A percentile compares a stretch with the other conserved stretches of the same genome.
These are phyloP conservation scores for Raddia guianensis DNA, from an alignment of 176 grass and related monocot species.

Conservation along the genomic window DNA sequence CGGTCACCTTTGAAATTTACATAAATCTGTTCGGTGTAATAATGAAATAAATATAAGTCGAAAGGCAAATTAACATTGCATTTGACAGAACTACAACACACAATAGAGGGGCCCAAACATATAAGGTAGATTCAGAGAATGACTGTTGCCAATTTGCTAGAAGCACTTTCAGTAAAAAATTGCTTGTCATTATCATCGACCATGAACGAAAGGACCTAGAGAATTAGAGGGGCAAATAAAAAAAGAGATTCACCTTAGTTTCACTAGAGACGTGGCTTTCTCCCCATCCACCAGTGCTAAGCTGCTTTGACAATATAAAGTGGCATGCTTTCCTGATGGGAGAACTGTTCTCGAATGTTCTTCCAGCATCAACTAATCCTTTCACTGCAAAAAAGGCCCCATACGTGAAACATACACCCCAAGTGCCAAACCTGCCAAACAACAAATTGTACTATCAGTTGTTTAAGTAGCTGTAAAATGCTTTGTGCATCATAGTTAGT, in stretches of 20 bases:
- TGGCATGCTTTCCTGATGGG: constrained; percentile 45
- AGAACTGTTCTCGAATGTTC: constrained; percentile 36
- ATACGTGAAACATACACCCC: constrained; percentile 60
- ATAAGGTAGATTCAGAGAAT: neutral
- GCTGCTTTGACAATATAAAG: constrained; percentile 53
- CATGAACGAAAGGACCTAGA: neutral
- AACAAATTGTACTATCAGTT: neutral
- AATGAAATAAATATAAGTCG: neutral
- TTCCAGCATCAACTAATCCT: constrained; percentile 47
- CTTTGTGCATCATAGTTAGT: neutral
- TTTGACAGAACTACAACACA: neutral
- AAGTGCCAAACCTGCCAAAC: constrained; percentile 49
- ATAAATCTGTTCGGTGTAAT: constrained; percentile 47
- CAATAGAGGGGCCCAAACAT: neutral
- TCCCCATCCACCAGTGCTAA: constrained; percentile 50
- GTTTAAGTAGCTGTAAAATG: neutral
- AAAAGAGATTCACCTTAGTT: constrained; percentile 23
- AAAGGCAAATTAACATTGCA: neutral
- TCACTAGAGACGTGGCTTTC: constrained; percentile 46
- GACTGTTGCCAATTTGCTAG: neutral
- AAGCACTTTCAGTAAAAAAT: neutral
- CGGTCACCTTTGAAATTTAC: constrained; percentile 57
- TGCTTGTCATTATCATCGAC: neutral
- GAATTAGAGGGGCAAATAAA: neutral
- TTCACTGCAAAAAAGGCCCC: constrained; percentile 46